Percentiles rank a stretch among this genome's conserved stretches.
phyloP scores from a whole-genome alignment of 2,329 filamentous ascomycete species.

The Laburnicola sp. region DNA sequence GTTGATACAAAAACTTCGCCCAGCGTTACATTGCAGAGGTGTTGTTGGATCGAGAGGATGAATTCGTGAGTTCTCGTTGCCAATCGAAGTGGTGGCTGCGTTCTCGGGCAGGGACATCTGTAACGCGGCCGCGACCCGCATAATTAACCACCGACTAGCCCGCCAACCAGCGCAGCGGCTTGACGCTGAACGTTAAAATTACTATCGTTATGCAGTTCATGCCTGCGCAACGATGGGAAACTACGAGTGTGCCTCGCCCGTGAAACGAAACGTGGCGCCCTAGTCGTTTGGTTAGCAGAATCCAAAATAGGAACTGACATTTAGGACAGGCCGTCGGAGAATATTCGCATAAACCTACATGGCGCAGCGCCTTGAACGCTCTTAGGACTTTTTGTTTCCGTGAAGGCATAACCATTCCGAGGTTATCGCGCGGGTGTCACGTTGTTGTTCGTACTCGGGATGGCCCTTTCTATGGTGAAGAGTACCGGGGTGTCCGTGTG shows the following conservation, averaged over 20 bases:
- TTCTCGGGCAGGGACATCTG: neutral
- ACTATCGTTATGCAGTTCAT: conserved; percentile 3
- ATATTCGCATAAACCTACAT: conserved; percentile 6
- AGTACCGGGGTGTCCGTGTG: conserved; percentile 49
- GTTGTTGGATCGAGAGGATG: too few relatives aligned
- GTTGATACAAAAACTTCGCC: too few relatives aligned
- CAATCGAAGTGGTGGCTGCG: conserved; percentile 1
- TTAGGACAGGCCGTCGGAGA: neutral
- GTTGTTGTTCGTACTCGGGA: neutral
- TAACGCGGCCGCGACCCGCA: neutral
- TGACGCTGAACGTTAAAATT: neutral
- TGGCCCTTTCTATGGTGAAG: conserved; percentile 51
- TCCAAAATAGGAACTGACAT: neutral
- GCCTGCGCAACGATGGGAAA: neutral
- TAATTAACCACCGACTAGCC: conserved; percentile 1
- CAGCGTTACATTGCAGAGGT: neutral
- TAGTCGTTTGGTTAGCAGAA: neutral
- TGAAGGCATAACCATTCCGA: neutral
- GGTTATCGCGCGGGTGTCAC: conserved; percentile 4
- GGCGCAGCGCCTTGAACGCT: conserved; percentile 1
- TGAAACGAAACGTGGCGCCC: conserved; percentile 7
- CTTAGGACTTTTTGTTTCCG: neutral
- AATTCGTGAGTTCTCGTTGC: neutral
- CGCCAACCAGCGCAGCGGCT: neutral
- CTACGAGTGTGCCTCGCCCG: conserved; percentile 4